phyloP scores from a whole-genome alignment of 495 filamentous ascomycete genomes.

The Neurospora tetraspora region DNA sequence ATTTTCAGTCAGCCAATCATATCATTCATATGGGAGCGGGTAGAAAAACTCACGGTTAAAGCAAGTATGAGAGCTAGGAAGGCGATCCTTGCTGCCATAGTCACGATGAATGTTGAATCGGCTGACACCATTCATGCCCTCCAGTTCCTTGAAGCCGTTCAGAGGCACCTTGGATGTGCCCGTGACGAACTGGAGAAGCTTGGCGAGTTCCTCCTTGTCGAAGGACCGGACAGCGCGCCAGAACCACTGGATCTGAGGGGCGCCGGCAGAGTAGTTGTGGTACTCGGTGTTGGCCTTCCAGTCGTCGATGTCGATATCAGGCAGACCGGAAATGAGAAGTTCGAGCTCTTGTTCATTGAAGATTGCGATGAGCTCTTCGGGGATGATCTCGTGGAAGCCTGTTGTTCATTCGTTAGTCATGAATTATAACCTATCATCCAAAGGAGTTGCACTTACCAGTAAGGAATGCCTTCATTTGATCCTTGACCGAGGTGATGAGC shows the following conservation, averaged over 20 bases:
- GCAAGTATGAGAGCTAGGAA: constrained; percentile 95
- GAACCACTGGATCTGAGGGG: constrained; percentile 99
- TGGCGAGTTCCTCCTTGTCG: constrained; percentile 97
- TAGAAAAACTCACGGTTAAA: constrained; percentile 82
- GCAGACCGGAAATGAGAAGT: constrained; percentile 90
- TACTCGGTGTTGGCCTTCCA: constrained; percentile 99
- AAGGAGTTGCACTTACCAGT: constrained; percentile 48
- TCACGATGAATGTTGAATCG: constrained; percentile 98
- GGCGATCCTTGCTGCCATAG: constrained; percentile 93
- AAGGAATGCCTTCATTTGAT: constrained; percentile 92
- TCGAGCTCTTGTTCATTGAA: constrained; percentile 99
- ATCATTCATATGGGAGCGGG: constrained; percentile 1
- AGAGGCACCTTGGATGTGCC: constrained; percentile 97
- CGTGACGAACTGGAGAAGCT: constrained; percentile 95
- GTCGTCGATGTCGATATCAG: constrained; percentile 95
- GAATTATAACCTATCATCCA: neutral
- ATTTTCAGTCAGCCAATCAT: constrained; percentile 24
- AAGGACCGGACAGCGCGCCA: constrained; percentile 97
- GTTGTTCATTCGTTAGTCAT: constrained; percentile 12
- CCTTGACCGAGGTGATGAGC: constrained; percentile 79
- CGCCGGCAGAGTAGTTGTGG: constrained; percentile 91
- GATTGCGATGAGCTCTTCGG: constrained; percentile 86
- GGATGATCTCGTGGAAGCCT: constrained; percentile 98
- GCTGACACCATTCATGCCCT: constrained; percentile 98
- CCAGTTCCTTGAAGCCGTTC: constrained; percentile 97